phyloP scores from a whole-genome alignment of 257 asterid species.

The Forsythia viridissima region DNA sequence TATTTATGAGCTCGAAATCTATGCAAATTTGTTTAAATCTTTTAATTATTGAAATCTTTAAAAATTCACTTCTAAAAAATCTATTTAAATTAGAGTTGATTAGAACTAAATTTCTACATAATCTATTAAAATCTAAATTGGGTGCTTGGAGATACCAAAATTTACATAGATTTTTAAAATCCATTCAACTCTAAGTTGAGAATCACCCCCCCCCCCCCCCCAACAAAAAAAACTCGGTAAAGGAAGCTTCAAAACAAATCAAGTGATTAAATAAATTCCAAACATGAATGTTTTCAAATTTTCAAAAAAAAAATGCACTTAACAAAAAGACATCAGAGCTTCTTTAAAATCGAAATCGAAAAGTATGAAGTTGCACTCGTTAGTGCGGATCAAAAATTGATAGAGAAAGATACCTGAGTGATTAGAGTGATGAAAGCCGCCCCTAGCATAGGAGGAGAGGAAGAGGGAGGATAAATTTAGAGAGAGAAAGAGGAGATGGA shows the following conservation, averaged over 20 bases:
- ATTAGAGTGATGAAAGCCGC: slow-evolving; percentile 33
- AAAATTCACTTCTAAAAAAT: too few relatives aligned
- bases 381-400: background rate
- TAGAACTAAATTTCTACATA: too few relatives aligned
- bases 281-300: background rate
- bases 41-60: too few relatives aligned
- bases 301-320: background rate
- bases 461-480: slow-evolving; percentile 44
- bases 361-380: background rate
- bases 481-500: slow-evolving; percentile 46
- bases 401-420: slow-evolving; percentile 39
- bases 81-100: too few relatives aligned
- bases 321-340: background rate
- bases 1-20: too few relatives aligned
- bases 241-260: background rate
- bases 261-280: background rate
- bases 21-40: too few relatives aligned
- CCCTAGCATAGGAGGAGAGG: slow-evolving; percentile 37
- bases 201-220: too few relatives aligned
- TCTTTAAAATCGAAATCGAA: background rate
- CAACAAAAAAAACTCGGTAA: too few relatives aligned
- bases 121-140: too few relatives aligned
- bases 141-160: too few relatives aligned
- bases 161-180: too few relatives aligned
- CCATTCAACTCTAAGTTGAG: too few relatives aligned